Percentiles rank a stretch among this genome's conserved stretches.
Conservation (phyloP, 2,329 filamentous ascomycete genomes). For the Tolypocladium amazonense region DNA sequence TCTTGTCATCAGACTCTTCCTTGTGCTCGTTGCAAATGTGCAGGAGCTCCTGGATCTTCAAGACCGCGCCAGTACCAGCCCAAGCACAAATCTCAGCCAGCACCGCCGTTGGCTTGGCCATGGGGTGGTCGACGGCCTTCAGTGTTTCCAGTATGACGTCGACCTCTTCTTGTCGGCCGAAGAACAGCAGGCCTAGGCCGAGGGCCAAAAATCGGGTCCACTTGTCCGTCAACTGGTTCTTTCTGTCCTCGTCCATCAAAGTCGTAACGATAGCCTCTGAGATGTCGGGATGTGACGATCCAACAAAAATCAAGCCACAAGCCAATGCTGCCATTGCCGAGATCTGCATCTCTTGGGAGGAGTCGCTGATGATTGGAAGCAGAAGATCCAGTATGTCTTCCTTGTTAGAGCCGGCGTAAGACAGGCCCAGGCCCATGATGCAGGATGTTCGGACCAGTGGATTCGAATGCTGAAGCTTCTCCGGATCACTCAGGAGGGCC, state of each 20-base stretch:
- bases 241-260: conserved; percentile 85
- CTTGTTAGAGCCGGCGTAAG: conserved; percentile 91
- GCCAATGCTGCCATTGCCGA: conserved; percentile 93
- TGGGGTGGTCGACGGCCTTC: conserved; percentile 93
- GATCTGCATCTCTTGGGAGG: conserved; percentile 81
- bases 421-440: conserved; percentile 91
- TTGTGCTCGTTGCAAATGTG: conserved; percentile 98
- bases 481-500: conserved; percentile 70
- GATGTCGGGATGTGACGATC: conserved; percentile 82
- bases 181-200: conserved; percentile 86
- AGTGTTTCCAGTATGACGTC: conserved; percentile 94
- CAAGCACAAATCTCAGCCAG: conserved; percentile 95
- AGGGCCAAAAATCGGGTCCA: conserved; percentile 97
- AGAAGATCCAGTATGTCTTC: conserved; percentile 78
- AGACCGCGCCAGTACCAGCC: conserved; percentile 91
- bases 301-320: conserved; percentile 83
- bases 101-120: conserved; percentile 91
- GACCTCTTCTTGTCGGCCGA: conserved; percentile 96
- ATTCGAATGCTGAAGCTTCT: conserved; percentile 71
- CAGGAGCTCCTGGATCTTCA: conserved; percentile 94
- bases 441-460: conserved; percentile 69
- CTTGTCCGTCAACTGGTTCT: conserved; percentile 88
- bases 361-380: conserved; percentile 78
- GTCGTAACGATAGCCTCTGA: conserved; percentile 88
- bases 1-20: conserved; percentile 88